Base-by-base conservation (phyloP, 352 stramenopile species). In the Lagenidium giganteum region DNA sequence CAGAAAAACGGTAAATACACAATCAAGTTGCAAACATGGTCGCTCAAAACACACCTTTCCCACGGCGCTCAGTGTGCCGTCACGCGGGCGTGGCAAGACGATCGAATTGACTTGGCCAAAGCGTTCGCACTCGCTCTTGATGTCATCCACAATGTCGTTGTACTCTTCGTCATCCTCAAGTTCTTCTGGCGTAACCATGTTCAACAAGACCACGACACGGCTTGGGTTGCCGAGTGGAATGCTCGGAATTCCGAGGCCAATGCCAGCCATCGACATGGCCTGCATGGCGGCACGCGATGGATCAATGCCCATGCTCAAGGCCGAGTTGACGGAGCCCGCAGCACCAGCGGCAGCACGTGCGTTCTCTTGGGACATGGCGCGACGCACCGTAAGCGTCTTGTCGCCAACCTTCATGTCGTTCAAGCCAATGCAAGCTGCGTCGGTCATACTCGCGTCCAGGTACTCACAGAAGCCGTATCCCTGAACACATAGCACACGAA, bases 401-500 rank as follows among this genome's bases (percentile, higher is more conserved):
- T 96, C 91, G 31, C 87, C 83, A 37, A 97, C 63, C 44, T 78
- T 61, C 90, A 99, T 98, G 33, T 96, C 94, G 61, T 99, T 98
- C 18, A 99, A 67, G 8, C 95, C 95, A 18, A 96, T 65, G 26
- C 93, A 95, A 7, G 95, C 95, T 9, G 90, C 74, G 41, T 96
- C 79, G 13, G 94, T 98, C 18, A 97, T 74, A 24, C 50, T 76
- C 18, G 79, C 63, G 61, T 98, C 93, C 36, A 89, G 63, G 70
- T 98, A 99, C 63, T 99, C 95, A 31, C 96, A 97, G 68, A 99
- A 99, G 22, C 85, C 96, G 66, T 99, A 99, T 45, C 96, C 96
- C n/a, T n/a, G n/a, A n/a, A n/a, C n/a, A n/a, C n/a, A n/a, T n/a
- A n/a, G n/a, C 43, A 51, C 16, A 27, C 20, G n/a, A n/a, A 12